A percentile compares a stretch with the other conserved stretches of the same genome.
phyloP scores from a whole-genome alignment of 345 rosid genomes.

The Brassica juncea region DNA sequence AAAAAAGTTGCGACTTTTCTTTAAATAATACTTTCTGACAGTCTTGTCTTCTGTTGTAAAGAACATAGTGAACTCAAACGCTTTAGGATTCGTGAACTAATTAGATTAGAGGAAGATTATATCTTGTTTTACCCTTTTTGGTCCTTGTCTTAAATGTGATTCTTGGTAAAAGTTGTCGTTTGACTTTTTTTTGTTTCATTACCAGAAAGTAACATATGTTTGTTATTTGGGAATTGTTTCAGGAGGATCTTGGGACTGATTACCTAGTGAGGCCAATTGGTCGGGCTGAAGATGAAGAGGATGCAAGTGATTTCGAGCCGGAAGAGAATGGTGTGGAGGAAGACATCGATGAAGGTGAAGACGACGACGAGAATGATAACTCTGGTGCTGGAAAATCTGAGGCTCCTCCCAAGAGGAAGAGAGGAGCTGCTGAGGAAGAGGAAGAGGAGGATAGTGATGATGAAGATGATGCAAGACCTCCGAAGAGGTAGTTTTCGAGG shows the following conservation, averaged over 20 bases:
- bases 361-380: conserved; percentile 53
- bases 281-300: conserved; percentile 83
- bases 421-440: conserved; percentile 53
- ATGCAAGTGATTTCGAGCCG: conserved; percentile 85
- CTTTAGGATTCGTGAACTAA: too few relatives aligned
- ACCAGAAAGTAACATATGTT: neutral
- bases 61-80: neutral
- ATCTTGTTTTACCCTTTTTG: too few relatives aligned
- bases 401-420: conserved; percentile 75
- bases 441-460: conserved; percentile 62
- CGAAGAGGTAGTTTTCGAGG: conserved; percentile 67
- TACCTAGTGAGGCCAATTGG: conserved; percentile 81
- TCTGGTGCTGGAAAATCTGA: conserved; percentile 57
- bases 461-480: conserved; percentile 81
- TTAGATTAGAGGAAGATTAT: too few relatives aligned
- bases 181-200: too few relatives aligned
- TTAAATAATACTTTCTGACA: neutral
- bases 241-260: conserved; percentile 85
- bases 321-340: conserved; percentile 78
- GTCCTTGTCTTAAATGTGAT: too few relatives aligned
- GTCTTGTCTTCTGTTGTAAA: neutral
- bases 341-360: conserved; percentile 50
- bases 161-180: neutral
- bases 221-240: neutral
- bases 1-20: neutral